These are phyloP conservation scores for Trichoderma harzianum DNA, from an alignment of 2,329 filamentous ascomycete genomes.

Conservation along the genomic window DNA sequence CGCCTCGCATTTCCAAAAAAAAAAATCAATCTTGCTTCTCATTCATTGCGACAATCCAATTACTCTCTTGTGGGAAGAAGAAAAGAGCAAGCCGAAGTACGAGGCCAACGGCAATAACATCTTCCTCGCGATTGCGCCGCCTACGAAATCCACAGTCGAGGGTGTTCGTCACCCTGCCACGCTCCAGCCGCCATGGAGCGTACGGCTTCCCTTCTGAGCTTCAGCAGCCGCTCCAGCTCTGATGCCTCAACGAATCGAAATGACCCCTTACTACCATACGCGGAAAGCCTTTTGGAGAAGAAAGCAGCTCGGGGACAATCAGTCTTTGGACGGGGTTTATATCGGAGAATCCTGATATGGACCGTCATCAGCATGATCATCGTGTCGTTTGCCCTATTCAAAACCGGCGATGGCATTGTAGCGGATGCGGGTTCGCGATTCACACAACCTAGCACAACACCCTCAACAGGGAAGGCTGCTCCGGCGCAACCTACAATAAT, in stretches of 20 bases:
- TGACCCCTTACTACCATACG: conserved; percentile 35
- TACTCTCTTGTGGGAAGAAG: neutral
- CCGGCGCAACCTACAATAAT: conserved; percentile 12
- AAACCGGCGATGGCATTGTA: conserved; percentile 26
- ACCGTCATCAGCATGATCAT: conserved; percentile 41
- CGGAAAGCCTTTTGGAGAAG: conserved; percentile 32
- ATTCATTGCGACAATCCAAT: neutral
- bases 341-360: conserved; percentile 52
- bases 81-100: neutral
- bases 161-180: conserved; percentile 12
- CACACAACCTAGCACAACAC: neutral
- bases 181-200: conserved; percentile 26
- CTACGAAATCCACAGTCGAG: neutral
- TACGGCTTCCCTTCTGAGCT: conserved; percentile 31
- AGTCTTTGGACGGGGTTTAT: conserved; percentile 50
- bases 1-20: neutral
- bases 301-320: conserved; percentile 42
- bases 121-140: neutral
- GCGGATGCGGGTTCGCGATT: conserved; percentile 9
- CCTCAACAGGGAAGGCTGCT: neutral
- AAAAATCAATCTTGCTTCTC: neutral
- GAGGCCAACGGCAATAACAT: neutral
- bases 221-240: conserved; percentile 36
- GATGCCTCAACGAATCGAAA: conserved; percentile 30
- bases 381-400: conserved; percentile 40